phyloP scores from a whole-genome alignment of 208 protist species.

The Balamuthia mandrillaris region DNA sequence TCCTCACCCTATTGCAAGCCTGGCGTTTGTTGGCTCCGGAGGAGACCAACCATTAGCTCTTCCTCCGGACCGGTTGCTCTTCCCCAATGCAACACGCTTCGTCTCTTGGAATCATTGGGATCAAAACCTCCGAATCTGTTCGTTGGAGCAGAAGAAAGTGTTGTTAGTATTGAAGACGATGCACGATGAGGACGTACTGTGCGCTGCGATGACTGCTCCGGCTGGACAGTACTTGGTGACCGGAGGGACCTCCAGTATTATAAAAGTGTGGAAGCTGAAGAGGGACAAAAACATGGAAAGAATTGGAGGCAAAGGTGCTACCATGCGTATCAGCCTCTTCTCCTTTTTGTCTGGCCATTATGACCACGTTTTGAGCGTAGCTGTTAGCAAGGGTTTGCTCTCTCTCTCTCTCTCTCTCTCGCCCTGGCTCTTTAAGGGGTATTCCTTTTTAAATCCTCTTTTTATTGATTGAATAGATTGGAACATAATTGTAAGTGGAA shows the following conservation, averaged over 20 bases:
- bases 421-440: not conserved
- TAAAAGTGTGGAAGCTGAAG: constrained; percentile 34
- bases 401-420: not conserved
- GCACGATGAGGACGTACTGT: constrained; percentile 30
- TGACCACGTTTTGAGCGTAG: not conserved
- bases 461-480: constrained; percentile 19
- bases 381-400: not conserved
- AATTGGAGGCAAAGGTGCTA: too few relatives aligned
- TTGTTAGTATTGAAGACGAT: constrained; percentile 20
- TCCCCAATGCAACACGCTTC: constrained; percentile 12
- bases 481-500: constrained; percentile 56
- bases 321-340: constrained; percentile 18
- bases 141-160: constrained; percentile 56
- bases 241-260: not conserved
- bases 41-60: not conserved
- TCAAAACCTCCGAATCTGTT: constrained; percentile 52
- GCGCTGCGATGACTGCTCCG: constrained; percentile 8
- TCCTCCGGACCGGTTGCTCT: not conserved
- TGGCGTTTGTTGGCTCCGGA: not conserved
- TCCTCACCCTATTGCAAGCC: not conserved
- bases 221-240: constrained; percentile 16
- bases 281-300: too few relatives aligned
- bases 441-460: not conserved
- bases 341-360: constrained; percentile 6
- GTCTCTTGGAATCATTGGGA: constrained; percentile 67